Evolutionary conservation across 495 filamentous ascomycete species (phyloP).

Genomic region (Annulohypoxylon stygium): DNA sequence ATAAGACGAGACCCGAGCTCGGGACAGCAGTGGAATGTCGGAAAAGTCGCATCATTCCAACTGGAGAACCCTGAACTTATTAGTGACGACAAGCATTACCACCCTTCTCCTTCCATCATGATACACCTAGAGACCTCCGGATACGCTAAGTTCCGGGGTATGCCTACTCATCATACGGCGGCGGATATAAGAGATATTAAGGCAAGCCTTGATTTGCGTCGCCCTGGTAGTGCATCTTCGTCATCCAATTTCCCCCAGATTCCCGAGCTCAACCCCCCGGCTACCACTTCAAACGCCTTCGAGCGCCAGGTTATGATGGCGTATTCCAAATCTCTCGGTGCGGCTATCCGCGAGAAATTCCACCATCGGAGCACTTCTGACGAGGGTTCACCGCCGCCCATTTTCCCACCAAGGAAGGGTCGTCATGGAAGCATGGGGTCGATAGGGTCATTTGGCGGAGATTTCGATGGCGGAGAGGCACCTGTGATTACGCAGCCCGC

Average conservation of each 20-base stretch:
- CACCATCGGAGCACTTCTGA: constrained; percentile 44
- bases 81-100: constrained; percentile 63
- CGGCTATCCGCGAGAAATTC: constrained; percentile 58
- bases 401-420: constrained; percentile 38
- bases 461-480: constrained; percentile 48
- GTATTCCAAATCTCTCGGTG: constrained; percentile 59
- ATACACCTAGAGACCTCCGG: constrained; percentile 62
- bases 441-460: constrained; percentile 54
- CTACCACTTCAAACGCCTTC: constrained; percentile 54
- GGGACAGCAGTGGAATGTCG: constrained; percentile 90
- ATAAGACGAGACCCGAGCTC: constrained; percentile 88
- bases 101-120: constrained; percentile 56
- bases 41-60: constrained; percentile 70
- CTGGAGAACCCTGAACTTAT: constrained; percentile 69
- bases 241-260: constrained; percentile 33
- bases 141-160: constrained; percentile 63
- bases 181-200: constrained; percentile 39
- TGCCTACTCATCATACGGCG: constrained; percentile 52
- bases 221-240: constrained; percentile 50
- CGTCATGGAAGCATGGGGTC: constrained; percentile 55
- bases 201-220: constrained; percentile 47
- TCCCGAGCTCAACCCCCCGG: constrained; percentile 8
- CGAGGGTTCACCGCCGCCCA: constrained; percentile 37
- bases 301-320: constrained; percentile 65
- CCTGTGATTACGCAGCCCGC: constrained; percentile 59